Evolutionary conservation across 495 filamentous ascomycete species (phyloP).

Genomic region (Chaetomium tenue): DNA sequence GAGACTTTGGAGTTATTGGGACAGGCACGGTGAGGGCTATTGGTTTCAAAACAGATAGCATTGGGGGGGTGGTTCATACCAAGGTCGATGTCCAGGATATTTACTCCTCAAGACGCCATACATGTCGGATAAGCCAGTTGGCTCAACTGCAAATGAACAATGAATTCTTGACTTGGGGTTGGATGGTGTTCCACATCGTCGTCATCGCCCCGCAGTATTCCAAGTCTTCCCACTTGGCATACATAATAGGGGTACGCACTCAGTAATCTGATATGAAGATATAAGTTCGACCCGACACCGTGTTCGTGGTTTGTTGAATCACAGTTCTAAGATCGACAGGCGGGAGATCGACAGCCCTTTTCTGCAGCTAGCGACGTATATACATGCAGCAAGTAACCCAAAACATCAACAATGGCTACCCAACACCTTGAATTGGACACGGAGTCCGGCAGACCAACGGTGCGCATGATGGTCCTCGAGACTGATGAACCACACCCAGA

Average conservation of each 20-base stretch:
- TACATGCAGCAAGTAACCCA: background rate
- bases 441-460: background rate
- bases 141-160: no score
- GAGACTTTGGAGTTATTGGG: no score
- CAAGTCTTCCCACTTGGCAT: background rate
- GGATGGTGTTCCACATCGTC: background rate
- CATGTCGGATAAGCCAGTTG: no score
- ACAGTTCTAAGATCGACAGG: background rate
- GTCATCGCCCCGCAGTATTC: slow-evolving; percentile 3
- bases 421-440: background rate
- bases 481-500: slow-evolving; percentile 35
- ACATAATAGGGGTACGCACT: background rate
- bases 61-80: no score
- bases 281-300: background rate
- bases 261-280: background rate
- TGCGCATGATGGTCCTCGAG: slow-evolving; percentile 38
- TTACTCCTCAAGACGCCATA: no score
- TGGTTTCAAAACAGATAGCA: no score
- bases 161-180: no score
- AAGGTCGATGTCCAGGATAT: no score
- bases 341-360: background rate
- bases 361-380: background rate
- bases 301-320: background rate
- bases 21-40: no score
- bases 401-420: background rate